Conservation (phyloP, 768 basidiomycete species). For the Boletus subcaerulescens region DNA sequence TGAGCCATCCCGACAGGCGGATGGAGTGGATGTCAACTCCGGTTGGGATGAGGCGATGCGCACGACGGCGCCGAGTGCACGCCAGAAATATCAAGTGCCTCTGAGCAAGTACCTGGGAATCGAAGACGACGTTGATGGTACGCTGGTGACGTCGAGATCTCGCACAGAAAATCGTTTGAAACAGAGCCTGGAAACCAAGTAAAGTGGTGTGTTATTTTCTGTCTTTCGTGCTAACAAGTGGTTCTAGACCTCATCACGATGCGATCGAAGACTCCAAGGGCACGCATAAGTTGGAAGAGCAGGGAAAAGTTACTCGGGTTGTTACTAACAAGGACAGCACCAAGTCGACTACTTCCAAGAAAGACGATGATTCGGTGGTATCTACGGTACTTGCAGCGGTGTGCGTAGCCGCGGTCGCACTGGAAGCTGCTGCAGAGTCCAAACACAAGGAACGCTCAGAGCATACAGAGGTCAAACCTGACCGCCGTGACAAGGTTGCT, state of each 20-base stretch:
- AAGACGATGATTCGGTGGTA: slow-evolving; percentile 5
- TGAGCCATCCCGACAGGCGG: background rate
- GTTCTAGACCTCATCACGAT: background rate
- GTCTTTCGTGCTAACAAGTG: background rate
- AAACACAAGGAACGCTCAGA: slow-evolving; percentile 1
- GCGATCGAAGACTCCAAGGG: background rate
- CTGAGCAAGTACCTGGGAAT: slow-evolving; percentile 10
- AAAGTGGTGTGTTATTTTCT: background rate
- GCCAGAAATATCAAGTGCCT: slow-evolving; percentile 18
- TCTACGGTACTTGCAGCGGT: slow-evolving; percentile 12
- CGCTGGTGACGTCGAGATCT: background rate
- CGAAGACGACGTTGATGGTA: background rate
- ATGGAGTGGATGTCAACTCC: background rate
- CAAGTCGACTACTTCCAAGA: background rate
- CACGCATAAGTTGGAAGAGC: background rate
- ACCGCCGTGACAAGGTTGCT: background rate
- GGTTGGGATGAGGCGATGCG: slow-evolving; percentile 3
- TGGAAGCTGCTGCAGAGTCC: slow-evolving; percentile 8
- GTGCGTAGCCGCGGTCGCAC: slow-evolving; percentile 7
- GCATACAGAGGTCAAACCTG: background rate
- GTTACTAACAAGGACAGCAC: background rate
- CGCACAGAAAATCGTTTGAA: background rate
- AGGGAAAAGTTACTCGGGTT: background rate
- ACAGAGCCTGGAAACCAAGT: slow-evolving; percentile 1
- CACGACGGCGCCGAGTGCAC: background rate